phyloP scores from a whole-genome alignment of 345 rosid species.

The Gossypium anomalum region DNA sequence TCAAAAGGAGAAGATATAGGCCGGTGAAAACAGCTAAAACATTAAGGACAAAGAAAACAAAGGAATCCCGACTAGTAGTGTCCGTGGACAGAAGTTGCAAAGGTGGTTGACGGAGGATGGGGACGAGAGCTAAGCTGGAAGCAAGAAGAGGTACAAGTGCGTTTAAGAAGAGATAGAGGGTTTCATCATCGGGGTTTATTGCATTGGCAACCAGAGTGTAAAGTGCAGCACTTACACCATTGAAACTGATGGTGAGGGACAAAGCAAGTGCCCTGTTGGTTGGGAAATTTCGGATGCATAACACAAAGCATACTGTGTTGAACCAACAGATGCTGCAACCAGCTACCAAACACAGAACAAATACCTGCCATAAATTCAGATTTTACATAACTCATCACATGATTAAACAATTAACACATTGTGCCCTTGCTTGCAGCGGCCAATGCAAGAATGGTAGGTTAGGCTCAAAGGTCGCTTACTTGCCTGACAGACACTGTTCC shows the following conservation, averaged over 20 bases:
- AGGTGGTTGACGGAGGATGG: slow-evolving; percentile 51
- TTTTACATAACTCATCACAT: neutral
- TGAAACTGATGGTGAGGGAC: slow-evolving; percentile 69
- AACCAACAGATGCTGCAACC: slow-evolving; percentile 95
- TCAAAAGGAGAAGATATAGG: slow-evolving; percentile 57
- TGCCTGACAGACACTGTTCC: neutral
- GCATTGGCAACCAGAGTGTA: slow-evolving; percentile 68
- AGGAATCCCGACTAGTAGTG: slow-evolving; percentile 32
- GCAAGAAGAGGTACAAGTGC: slow-evolving; percentile 51
- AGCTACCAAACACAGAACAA: slow-evolving; percentile 57
- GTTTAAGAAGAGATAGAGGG: slow-evolving; percentile 58
- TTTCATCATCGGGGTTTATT: slow-evolving; percentile 33
- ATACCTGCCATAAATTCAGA: slow-evolving; percentile 43
- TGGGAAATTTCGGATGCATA: slow-evolving; percentile 74
- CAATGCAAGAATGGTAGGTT: slow-evolving; percentile 14
- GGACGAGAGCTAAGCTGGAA: slow-evolving; percentile 43
- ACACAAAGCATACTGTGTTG: slow-evolving; percentile 74
- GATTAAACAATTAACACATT: neutral
- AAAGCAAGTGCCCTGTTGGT: slow-evolving; percentile 56
- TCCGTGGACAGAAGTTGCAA: slow-evolving; percentile 27
- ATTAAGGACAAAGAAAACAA: slow-evolving; percentile 48
- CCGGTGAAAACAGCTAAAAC: slow-evolving; percentile 59
- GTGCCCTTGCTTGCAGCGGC: neutral
- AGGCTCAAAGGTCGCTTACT: slow-evolving; percentile 3
- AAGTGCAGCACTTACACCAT: slow-evolving; percentile 71